These are phyloP conservation scores for Apostasia shenzhenica DNA, from an alignment of 106 monocot species.

Conservation along the genomic window DNA sequence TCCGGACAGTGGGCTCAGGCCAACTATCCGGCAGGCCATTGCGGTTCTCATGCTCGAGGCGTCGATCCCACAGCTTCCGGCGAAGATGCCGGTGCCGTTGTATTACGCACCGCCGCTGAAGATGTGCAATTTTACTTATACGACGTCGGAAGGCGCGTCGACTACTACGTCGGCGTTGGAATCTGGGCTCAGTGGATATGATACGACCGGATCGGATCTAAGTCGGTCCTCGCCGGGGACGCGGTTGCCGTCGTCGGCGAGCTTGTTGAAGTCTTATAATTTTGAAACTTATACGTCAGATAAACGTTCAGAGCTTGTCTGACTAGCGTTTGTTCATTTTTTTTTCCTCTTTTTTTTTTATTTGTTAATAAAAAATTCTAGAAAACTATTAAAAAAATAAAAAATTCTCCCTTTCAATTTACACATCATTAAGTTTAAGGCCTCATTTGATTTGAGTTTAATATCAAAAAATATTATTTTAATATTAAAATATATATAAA, in stretches of 20 bases:
- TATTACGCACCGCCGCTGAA: neutral
- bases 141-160: neutral
- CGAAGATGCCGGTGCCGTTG: slow-evolving; percentile 6
- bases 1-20: neutral
- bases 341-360: too few species aligned
- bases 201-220: neutral
- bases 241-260: neutral
- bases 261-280: too few species aligned
- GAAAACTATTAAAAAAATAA: too few species aligned
- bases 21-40: slow-evolving; percentile 10
- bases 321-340: too few species aligned
- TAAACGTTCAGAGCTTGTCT: too few species aligned
- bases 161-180: neutral
- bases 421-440: too few species aligned
- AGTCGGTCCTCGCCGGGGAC: neutral
- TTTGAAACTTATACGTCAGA: too few species aligned
- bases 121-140: neutral
- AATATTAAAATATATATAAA: too few species aligned
- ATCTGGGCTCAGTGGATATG: neutral
- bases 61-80: slow-evolving; percentile 5
- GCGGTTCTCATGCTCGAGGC: slow-evolving; percentile 9
- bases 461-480: too few species aligned
- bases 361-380: too few species aligned
- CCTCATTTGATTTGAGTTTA: too few species aligned
- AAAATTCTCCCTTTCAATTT: too few species aligned